Conservation (phyloP, 805 yeast species). For the Candida morakotiae region DNA sequence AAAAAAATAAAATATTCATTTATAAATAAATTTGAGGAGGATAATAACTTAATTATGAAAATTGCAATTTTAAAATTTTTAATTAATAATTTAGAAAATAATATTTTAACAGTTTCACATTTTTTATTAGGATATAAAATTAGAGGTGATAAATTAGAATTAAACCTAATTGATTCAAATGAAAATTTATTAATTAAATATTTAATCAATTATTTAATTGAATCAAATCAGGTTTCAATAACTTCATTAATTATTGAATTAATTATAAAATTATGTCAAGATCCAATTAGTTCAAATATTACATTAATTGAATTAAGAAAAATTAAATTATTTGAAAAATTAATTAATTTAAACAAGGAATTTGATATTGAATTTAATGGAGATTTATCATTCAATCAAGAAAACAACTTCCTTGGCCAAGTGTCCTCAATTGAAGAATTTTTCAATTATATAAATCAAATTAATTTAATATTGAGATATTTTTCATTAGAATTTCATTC, state of each 20-base stretch:
- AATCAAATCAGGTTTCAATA: conserved; percentile 57
- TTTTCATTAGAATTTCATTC: conserved; percentile 72
- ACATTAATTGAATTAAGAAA: conserved; percentile 52
- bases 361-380: conserved; percentile 41
- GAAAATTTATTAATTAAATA: conserved; percentile 57
- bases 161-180: conserved; percentile 42
- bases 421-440: conserved; percentile 59
- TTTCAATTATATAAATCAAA: conserved; percentile 54
- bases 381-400: conserved; percentile 23
- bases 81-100: conserved; percentile 38
- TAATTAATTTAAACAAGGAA: conserved; percentile 53
- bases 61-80: conserved; percentile 58
- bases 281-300: conserved; percentile 48
- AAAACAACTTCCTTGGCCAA: conserved; percentile 36
- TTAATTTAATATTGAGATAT: conserved; percentile 60
- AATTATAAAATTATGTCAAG: conserved; percentile 56
- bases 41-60: conserved; percentile 45
- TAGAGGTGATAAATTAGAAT: conserved; percentile 40
- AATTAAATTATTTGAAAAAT: conserved; percentile 44
- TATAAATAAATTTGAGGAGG: conserved; percentile 55
- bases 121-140: conserved; percentile 71
- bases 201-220: conserved; percentile 47
- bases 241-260: conserved; percentile 58
- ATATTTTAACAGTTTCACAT: conserved; percentile 59
- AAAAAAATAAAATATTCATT: conserved; percentile 68